Conservation (phyloP, 306 rosid species). For the Cicer chorassanicum region DNA sequence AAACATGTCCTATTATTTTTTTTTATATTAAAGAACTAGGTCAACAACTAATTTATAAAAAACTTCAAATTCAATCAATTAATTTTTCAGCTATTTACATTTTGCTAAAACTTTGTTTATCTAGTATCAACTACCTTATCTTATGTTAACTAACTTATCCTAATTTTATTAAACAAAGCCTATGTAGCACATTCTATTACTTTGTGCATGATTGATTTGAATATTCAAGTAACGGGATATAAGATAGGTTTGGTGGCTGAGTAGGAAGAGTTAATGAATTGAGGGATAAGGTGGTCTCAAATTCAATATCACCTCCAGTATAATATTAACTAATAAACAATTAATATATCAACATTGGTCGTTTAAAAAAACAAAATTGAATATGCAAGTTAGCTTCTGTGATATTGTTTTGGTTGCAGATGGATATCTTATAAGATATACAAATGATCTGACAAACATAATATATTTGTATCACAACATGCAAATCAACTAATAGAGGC, state of each 20-base stretch:
- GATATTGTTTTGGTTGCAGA: conserved; percentile 27
- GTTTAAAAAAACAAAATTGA: neutral
- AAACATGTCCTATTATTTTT: neutral
- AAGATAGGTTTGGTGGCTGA: too few relatives aligned
- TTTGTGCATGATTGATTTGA: conserved; percentile 26
- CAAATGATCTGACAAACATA: conserved; percentile 22
- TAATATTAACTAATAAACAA: too few relatives aligned
- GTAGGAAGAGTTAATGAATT: too few relatives aligned
- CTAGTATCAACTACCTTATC: conserved; percentile 2
- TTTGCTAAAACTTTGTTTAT: neutral
- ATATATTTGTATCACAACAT: conserved; percentile 21
- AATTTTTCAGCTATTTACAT: neutral
- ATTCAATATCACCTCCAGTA: too few relatives aligned
- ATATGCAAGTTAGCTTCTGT: neutral
- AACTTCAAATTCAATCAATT: neutral
- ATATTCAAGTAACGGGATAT: neutral
- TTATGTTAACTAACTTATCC: neutral
- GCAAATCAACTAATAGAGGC: conserved; percentile 36
- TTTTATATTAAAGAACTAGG: neutral
- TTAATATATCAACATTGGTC: too few relatives aligned
- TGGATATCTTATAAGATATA: conserved; percentile 13
- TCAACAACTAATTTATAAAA: neutral
- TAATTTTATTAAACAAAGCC: neutral
- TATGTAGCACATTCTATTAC: neutral
- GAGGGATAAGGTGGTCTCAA: too few relatives aligned